Conservation (phyloP, 1,139 yeast species). For the Pichia sp. region DNA sequence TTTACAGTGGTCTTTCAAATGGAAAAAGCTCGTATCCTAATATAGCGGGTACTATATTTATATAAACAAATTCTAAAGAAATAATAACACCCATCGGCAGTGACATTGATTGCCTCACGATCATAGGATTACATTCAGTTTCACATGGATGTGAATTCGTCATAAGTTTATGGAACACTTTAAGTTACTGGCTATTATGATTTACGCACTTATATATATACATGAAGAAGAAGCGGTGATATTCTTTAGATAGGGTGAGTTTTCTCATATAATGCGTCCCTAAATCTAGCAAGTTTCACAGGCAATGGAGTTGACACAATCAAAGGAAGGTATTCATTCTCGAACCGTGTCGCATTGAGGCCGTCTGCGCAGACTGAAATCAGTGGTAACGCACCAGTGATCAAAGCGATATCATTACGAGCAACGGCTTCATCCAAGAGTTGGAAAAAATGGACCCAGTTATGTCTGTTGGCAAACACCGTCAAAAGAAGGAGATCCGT, state of each 20-base stretch:
- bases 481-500: constrained; percentile 30
- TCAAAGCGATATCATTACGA: constrained; percentile 18
- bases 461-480: constrained; percentile 31
- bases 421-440: constrained; percentile 25
- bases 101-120: no score
- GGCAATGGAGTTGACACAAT: constrained; percentile 13
- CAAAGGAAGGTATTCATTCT: constrained; percentile 19
- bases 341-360: constrained; percentile 13
- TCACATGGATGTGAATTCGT: no score
- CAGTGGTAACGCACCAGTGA: constrained; percentile 26
- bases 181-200: no score
- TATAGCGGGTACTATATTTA: no score
- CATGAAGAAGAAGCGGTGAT: background rate
- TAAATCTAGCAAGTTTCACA: constrained; percentile 6
- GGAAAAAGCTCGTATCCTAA: constrained; percentile 18
- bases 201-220: background rate
- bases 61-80: no score
- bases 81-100: no score
- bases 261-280: constrained; percentile 10
- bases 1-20: constrained; percentile 20
- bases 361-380: constrained; percentile 16
- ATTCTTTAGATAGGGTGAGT: constrained; percentile 1
- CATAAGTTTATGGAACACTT: no score
- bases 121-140: no score
- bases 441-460: constrained; percentile 31